Evolutionary conservation across 2,329 filamentous ascomycete species (phyloP), one percentile per base, ranked within the genome.

Genomic region (Talaromyces piceae): DNA sequence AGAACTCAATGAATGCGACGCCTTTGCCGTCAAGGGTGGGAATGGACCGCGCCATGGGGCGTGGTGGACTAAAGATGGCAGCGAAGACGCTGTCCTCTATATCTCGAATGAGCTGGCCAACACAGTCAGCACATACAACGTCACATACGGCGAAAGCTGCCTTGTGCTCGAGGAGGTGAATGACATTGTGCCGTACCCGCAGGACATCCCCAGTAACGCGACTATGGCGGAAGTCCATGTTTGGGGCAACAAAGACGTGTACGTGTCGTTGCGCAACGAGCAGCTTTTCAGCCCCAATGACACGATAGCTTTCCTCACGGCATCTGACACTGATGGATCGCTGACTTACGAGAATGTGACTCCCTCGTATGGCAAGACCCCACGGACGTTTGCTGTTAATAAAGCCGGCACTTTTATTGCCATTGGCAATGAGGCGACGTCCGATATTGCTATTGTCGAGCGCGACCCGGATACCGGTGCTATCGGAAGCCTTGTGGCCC

Each of bases 31-130:
- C 0, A 66, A 63, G 2, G 59, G 72, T 0, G 78, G 77, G 6
- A 73, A 76, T 33, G 78, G 79, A 0, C 78, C 78, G 0, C 72
- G 78, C 26, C 79, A 81, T 60, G 76, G 70, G 11, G 65, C 69
- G 4, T 82, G 28, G 28, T 30, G 28, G 28, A 30, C 28, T 77
- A 64, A 79, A 75, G 74, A 64, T 65, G 68, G 66, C 16, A 61
- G 56, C 16, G 48, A 45, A 2, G 49, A 56, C 30, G 50, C 51
- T 2, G 44, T 51, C 7, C 47, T 59, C n/a, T 61, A 58, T 37
- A 48, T 61, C 22, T 48, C 50, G 13, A 51, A 54, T 5, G 59
- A 61, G 50, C 50, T 61, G n/a, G 51, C 18, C n/a, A 58, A 54
- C 27, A 44, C 41, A 11, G 18, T 61, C 18, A 60, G 28, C 23